Evolutionary conservation across 2,329 filamentous ascomycete genomes (phyloP).

Genomic region (Aspergillus floridensis): DNA sequence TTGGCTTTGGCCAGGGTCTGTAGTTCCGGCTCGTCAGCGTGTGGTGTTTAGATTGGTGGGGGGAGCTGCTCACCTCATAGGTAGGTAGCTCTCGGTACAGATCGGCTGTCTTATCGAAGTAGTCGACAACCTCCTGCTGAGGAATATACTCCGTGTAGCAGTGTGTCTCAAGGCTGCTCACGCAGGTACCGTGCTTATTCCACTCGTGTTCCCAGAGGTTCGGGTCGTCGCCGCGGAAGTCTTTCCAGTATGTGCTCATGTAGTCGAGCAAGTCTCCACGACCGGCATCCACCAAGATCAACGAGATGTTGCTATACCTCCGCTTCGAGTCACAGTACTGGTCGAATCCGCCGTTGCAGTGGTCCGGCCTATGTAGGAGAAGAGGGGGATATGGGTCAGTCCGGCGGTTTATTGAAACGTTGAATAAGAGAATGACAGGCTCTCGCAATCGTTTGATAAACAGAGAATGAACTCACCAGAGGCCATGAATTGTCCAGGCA

Average conservation of each 20-base stretch:
- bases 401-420: neutral
- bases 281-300: conserved; percentile 57
- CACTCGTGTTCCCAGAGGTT: conserved; percentile 73
- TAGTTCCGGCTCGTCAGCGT: neutral
- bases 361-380: conserved; percentile 52
- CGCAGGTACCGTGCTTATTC: conserved; percentile 73
- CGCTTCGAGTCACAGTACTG: conserved; percentile 62
- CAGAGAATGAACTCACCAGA: conserved; percentile 49
- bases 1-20: conserved; percentile 60
- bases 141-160: conserved; percentile 64
- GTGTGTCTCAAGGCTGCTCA: conserved; percentile 63
- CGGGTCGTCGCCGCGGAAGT: conserved; percentile 62
- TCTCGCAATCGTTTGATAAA: neutral
- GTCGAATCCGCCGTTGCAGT: conserved; percentile 69
- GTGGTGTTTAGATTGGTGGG: neutral
- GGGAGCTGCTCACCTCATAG: conserved; percentile 50
- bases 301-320: conserved; percentile 63
- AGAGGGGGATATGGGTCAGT: neutral
- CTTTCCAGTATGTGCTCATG: conserved; percentile 72
- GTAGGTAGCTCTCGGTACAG: conserved; percentile 66
- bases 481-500: conserved; percentile 72
- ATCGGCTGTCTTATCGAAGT: conserved; percentile 63
- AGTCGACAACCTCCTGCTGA: conserved; percentile 66
- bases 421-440: neutral
- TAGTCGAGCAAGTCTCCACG: conserved; percentile 59